A percentile compares a stretch with the other conserved stretches of the same genome.
phyloP scores from a whole-genome alignment of 306 rosid species.

The Cicer cuneatum region DNA sequence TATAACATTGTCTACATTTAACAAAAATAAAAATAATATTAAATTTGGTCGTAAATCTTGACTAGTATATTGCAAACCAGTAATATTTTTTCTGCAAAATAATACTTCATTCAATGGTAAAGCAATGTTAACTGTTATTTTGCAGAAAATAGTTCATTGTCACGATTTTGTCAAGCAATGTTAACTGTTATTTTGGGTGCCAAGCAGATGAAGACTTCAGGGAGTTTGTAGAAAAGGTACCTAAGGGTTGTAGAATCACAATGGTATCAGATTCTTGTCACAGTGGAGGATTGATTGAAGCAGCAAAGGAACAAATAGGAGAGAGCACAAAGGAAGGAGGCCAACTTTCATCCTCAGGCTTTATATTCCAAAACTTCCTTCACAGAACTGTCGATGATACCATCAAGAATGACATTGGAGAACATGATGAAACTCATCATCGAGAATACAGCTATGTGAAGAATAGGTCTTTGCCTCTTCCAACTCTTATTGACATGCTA shows the following conservation, averaged over 20 bases:
- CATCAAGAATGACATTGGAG: slow-evolving; percentile 52
- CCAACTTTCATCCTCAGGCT: slow-evolving; percentile 34
- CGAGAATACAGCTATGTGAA: slow-evolving; percentile 52
- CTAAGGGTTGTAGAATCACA: slow-evolving; percentile 64
- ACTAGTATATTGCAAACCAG: neutral
- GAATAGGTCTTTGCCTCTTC: slow-evolving; percentile 61
- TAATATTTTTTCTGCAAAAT: neutral
- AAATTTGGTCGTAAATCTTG: neutral
- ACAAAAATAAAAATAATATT: neutral
- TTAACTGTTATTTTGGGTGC: neutral
- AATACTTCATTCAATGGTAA: neutral
- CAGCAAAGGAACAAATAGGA: slow-evolving; percentile 77
- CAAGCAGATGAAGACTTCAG: slow-evolving; percentile 82
- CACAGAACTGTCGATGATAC: slow-evolving; percentile 48
- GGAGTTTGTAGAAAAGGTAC: slow-evolving; percentile 60
- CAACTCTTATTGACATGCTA: slow-evolving; percentile 68
- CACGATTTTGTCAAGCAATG: neutral
- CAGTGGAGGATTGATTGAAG: slow-evolving; percentile 82
- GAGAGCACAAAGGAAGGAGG: slow-evolving; percentile 56
- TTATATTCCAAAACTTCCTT: slow-evolving; percentile 55
- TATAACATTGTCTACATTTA: neutral
- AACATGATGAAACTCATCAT: slow-evolving; percentile 45
- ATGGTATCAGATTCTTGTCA: slow-evolving; percentile 87
- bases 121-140: neutral
- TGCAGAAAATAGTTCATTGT: too few species aligned